Base-by-base conservation (phyloP, 208 protist species). In the Wallacemonas rigidus region DNA sequence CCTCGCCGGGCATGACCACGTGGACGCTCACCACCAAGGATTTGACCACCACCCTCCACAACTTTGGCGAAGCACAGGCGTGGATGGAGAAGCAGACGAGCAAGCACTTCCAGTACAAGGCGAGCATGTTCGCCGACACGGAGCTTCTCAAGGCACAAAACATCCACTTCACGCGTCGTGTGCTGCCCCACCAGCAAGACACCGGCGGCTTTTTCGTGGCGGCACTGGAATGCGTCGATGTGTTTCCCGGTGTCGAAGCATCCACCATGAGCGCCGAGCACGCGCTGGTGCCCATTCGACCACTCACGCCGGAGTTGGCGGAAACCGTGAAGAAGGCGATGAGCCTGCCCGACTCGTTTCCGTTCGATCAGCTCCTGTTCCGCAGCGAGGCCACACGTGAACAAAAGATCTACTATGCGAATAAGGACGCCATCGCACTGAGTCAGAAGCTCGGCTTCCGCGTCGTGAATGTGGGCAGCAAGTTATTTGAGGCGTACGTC, bases 151-250 rank as follows among this genome's bases (percentile, higher is more conserved):
- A 68, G 63, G 58, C 69, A 50, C 88, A 95, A 75, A 79, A 94
- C 64, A 92, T 98, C 8, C 78, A 95, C 51, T 82, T 80, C 39
- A 83, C 89, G 45, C 82, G 97, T 45, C 91, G 98, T 35, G 75
- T 99, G 6, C 77, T 98, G 60, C 97, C 98, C 14, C 97, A 99
- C 70, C 51, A 86, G n/a, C 95, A 98, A 76, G 90, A 99, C 82
- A 98, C 96, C 15, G 98, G 98, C 41, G 98, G 97, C 55, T 99
- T 99, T 85, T 99, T 99, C 79, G 81, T 99, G 15, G 95, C 97
- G 0, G 90, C 95, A 38, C 72, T 99, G 76, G 75, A 84, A 44
- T 94, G 89, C 69, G 73, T 95, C 6, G 58, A 69, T 55, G 87
- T 90, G 72, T 72, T 89, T n/a, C 71, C 76, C 4, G 15, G 44